Base-by-base conservation (phyloP, 2,329 filamentous ascomycete genomes). In the Aphanocladium album region DNA sequence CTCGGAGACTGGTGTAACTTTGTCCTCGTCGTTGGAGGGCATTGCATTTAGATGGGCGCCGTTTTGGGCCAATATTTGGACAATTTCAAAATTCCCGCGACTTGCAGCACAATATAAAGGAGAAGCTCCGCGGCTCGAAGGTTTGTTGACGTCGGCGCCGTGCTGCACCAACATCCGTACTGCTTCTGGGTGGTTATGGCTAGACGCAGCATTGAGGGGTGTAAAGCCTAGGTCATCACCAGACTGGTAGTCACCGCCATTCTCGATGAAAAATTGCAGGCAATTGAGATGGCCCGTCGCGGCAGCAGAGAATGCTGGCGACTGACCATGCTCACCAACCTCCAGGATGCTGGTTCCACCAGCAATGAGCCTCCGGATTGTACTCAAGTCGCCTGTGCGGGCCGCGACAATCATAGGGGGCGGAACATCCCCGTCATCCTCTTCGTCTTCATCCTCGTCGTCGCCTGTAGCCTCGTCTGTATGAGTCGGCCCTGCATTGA, bases 141-240 rank as follows among this genome's bases (percentile, higher is more conserved):
- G 43, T 12, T 60, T 33, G 33, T 54, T 49, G 17, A 41, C 14
- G 21, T 60, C 49, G 5, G 57, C 57, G 11, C 50, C 50, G n/a
- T 46, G n/a, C 21, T 39, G 37, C 17, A 60, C 17, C 21, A 60
- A 25, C 37, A 45, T 35, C 7, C 16, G 30, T 7, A 43, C 37
- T 25, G 51, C 50, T 16, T 56, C 51, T 3, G 43, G 39, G 3
- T 60, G 25, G 51, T 50, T 39, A 19, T 51, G 52, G 21, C 47
- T 50, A 9, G 35, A 47, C n/a, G 58, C 51, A 19, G 58, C 58
- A 12, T 50, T 55, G 39, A 60, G 51, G 8, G 58, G 51, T 14
- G 51, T 51, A 21, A 54, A 55, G n/a, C 33, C 52, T 17, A 49
- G 45, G n/a, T 49, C 30, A 41, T 56, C 54, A 3, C 58, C 19